Evolutionary conservation across 164 flowering plant genomes (phyloP), one percentile per base, ranked within the genome.

Genomic region (Chloranthus sessilifolius): DNA sequence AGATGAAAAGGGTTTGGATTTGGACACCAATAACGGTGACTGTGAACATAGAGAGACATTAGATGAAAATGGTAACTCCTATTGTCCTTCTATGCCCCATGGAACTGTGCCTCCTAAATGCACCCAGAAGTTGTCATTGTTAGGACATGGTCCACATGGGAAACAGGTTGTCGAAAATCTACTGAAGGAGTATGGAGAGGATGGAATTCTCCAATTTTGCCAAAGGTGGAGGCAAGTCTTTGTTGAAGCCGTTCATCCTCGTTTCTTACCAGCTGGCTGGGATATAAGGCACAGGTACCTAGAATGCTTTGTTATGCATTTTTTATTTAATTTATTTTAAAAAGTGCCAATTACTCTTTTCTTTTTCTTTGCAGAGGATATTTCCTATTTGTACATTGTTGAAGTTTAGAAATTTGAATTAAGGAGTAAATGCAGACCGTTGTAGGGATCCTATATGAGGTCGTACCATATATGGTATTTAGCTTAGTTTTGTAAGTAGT

Each of bases 91-190:
- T 12, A 41, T 26, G 35, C 8, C 29, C 22, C 47, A 51, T 50
- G 73, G 56, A 41, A 61, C 52, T 45, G 39, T 38, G 5, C 55
- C 62, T 27, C 49, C 69, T 31, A 73, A 66, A 39, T 69, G 69
- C 36, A 70, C 65, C 31, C 73, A 80, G 12, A 92, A 86, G 50
- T 50, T 76, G 35, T 92, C 99, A 20, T 60, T 92, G 24, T 64
- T 92, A 69, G 99, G 96, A 54, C 96, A 92, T 70, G 96, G 99
- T 27, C 99, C 96, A 6, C 99, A 92, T 65, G 99, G 98, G 47
- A 92, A 82, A 58, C 80, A 72, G 73, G 89, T 88, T 39, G 94
- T 92, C 33, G 85, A 79, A 43, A 59, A 74, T 65, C 41, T 92
- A 58, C 52, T 86, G 7, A 66, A 70, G 38, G 76, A 79, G 57